Percentiles rank a stretch among this genome's conserved stretches.
phyloP scores from a whole-genome alignment of 768 basidiomycete species.

The Hortiboletus campestris region DNA sequence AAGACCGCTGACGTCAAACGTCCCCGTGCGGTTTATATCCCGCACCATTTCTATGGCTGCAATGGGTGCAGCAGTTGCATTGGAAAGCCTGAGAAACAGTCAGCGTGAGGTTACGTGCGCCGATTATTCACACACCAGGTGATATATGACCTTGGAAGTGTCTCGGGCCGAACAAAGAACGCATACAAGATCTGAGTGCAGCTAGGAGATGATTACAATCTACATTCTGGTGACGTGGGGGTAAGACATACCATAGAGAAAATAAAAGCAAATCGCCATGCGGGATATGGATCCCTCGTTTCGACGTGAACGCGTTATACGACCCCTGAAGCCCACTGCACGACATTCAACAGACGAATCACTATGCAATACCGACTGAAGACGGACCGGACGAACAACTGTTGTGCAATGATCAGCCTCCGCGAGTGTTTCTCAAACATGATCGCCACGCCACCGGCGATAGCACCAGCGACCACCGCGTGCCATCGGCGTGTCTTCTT shows the following conservation, averaged over 20 bases:
- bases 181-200: constrained; percentile 87
- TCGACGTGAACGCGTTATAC: constrained; percentile 75
- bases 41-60: constrained; percentile 61
- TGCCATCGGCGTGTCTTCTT: constrained; percentile 78
- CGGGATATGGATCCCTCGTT: constrained; percentile 67
- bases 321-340: constrained; percentile 84
- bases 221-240: background rate
- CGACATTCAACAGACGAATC: background rate
- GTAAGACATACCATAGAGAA: constrained; percentile 54
- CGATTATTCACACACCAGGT: constrained; percentile 51
- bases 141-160: constrained; percentile 74
- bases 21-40: constrained; percentile 55
- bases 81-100: constrained; percentile 58
- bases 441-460: constrained; percentile 72
- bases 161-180: constrained; percentile 76
- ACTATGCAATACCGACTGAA: background rate
- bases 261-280: constrained; percentile 85
- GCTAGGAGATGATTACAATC: constrained; percentile 33
- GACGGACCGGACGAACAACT: constrained; percentile 75
- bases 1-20: constrained; percentile 54
- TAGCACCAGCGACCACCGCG: constrained; percentile 71
- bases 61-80: constrained; percentile 61
- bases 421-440: constrained; percentile 72
- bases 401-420: constrained; percentile 73
- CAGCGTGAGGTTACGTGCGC: background rate